Evolutionary conservation across 352 stramenopile species (phyloP).

Genomic region (Phytophthora agathidicida): DNA sequence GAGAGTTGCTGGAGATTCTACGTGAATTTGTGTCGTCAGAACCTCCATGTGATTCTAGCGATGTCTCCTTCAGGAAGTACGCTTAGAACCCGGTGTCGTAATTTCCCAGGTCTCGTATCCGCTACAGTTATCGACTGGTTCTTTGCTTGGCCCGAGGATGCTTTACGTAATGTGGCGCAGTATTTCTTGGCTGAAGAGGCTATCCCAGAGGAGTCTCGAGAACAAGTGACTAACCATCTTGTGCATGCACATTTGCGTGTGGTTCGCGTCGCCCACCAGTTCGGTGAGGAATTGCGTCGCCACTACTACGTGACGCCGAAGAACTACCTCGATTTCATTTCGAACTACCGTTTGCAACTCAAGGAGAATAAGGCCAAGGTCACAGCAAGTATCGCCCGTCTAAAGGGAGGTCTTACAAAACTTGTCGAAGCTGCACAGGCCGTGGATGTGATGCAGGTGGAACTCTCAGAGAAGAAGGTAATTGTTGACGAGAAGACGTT

Average conservation of each 20-base stretch:
- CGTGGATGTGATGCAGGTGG: conserved; percentile 94
- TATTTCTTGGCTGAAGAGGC: conserved; percentile 94
- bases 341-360: conserved; percentile 92
- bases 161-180: conserved; percentile 92
- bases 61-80: conserved; percentile 95
- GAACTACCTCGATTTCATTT: conserved; percentile 97
- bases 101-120: conserved; percentile 94
- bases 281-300: conserved; percentile 90
- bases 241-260: conserved; percentile 93
- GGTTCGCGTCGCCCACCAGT: conserved; percentile 89
- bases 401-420: conserved; percentile 94
- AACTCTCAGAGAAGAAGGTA: conserved; percentile 94
- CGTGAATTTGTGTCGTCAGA: conserved; percentile 92
- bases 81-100: conserved; percentile 93
- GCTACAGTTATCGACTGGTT: conserved; percentile 97
- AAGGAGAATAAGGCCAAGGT: conserved; percentile 92
- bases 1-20: conserved; percentile 97
- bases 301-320: conserved; percentile 98
- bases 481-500: conserved; percentile 96
- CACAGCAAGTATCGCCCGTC: conserved; percentile 86
- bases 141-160: conserved; percentile 95
- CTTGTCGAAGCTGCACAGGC: conserved; percentile 93
- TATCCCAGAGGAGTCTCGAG: conserved; percentile 85
- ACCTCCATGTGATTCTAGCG: conserved; percentile 94
- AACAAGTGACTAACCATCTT: conserved; percentile 88